phyloP scores from a whole-genome alignment of 169 alveolate species.

The Plasmodium billcollinsi region DNA sequence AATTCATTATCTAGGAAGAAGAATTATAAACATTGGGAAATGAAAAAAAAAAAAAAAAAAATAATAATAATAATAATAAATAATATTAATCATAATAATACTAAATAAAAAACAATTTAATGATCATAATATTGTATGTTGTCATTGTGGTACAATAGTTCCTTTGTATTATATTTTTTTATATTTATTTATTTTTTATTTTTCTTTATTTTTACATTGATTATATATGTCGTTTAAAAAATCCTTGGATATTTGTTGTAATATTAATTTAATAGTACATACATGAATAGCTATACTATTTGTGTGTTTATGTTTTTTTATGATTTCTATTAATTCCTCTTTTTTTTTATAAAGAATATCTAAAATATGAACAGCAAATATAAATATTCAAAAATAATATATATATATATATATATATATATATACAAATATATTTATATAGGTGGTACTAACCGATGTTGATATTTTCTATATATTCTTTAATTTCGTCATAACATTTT shows the following conservation, averaged over 20 bases:
- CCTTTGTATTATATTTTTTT: background rate
- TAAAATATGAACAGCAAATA: background rate
- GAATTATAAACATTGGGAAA: background rate
- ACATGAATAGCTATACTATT: conserved; percentile 59
- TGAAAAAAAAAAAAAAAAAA: background rate
- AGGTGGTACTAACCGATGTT: conserved; percentile 14
- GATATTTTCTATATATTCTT: conserved; percentile 29
- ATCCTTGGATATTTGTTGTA: conserved; percentile 65
- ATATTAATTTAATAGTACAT: conserved; percentile 48
- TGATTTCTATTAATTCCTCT: conserved; percentile 41
- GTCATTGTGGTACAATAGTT: background rate
- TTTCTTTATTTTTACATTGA: conserved; percentile 15
- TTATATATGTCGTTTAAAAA: conserved; percentile 25
- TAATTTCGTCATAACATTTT: conserved; percentile 27
- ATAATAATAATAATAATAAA: background rate
- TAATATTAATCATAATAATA: background rate
- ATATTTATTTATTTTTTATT: background rate
- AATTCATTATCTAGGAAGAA: conserved; percentile 46
- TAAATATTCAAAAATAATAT: background rate
- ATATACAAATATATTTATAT: background rate
- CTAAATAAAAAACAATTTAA: background rate
- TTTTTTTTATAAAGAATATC: conserved; percentile 17
- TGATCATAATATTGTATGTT: background rate
- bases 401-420: background rate
- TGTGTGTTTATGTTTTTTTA: conserved; percentile 51